Percentiles rank a stretch among this genome's conserved stretches.
These are phyloP conservation scores for Boletus speciosus DNA, from an alignment of 768 basidiomycete genomes.

Conservation along the genomic window DNA sequence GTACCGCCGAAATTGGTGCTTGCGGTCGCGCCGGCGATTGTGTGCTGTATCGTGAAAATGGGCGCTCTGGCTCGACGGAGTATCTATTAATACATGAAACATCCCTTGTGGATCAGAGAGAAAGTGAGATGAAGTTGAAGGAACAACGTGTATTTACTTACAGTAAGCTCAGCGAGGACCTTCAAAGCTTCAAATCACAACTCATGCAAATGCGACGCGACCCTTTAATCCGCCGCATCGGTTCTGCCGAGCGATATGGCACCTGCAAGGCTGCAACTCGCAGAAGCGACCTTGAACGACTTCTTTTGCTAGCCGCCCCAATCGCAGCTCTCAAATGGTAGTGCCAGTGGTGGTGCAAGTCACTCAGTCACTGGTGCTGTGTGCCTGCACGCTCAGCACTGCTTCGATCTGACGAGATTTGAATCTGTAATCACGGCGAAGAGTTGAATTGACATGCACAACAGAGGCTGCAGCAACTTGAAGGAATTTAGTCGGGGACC, in stretches of 20 bases:
- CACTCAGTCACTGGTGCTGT: too few species aligned
- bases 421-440: not conserved
- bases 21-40: not conserved
- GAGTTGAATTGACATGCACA: not conserved
- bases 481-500: not conserved
- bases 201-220: not conserved
- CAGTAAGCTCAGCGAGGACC: too few species aligned
- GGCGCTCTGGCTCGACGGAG: not conserved
- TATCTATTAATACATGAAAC: not conserved
- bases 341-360: not conserved
- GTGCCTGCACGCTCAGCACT: not conserved
- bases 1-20: slow-evolving; percentile 1
- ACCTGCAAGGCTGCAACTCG: not conserved
- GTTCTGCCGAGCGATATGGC: too few species aligned
- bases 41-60: not conserved
- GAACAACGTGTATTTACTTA: not conserved
- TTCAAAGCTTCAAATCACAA: too few species aligned
- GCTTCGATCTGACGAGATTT: not conserved
- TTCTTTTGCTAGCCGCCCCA: not conserved
- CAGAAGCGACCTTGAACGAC: not conserved
- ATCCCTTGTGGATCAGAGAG: not conserved
- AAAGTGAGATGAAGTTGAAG: not conserved
- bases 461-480: not conserved
- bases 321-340: not conserved
- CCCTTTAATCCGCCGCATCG: not conserved